Conservation (phyloP, 1,284 basidiomycete genomes). For the Amylostereum chailletii region DNA sequence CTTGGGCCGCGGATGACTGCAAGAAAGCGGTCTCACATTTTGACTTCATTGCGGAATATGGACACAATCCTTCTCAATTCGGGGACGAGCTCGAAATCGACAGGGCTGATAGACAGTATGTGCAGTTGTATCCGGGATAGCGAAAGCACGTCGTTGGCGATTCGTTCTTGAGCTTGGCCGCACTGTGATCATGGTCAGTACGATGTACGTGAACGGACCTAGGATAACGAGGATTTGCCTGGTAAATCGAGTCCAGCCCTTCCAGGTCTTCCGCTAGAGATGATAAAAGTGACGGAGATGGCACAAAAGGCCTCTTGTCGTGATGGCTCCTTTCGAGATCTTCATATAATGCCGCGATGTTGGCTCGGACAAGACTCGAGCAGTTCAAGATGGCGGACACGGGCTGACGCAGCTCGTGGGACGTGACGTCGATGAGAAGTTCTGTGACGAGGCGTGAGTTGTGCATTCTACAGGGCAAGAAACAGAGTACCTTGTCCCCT, state of each 20-base stretch:
- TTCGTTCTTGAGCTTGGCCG: neutral
- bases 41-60: neutral
- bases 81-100: neutral
- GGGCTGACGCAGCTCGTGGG: slow-evolving; percentile 1
- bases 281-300: neutral
- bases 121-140: neutral
- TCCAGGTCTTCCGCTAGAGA: neutral
- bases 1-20: neutral
- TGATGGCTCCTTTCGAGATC: neutral
- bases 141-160: slow-evolving; percentile 1
- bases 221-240: too few species aligned
- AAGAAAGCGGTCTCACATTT: neutral
- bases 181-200: neutral
- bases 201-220: too few species aligned
- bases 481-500: neutral
- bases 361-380: slow-evolving; percentile 1
- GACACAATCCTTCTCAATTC: neutral
- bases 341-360: neutral
- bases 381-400: slow-evolving; percentile 1
- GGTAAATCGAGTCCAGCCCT: neutral
- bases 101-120: neutral
- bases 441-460: neutral
- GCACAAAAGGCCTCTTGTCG: neutral
- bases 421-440: neutral
- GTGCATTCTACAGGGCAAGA: neutral